phyloP scores from a whole-genome alignment of 768 basidiomycete species.

The Phanerochaete sordida region DNA sequence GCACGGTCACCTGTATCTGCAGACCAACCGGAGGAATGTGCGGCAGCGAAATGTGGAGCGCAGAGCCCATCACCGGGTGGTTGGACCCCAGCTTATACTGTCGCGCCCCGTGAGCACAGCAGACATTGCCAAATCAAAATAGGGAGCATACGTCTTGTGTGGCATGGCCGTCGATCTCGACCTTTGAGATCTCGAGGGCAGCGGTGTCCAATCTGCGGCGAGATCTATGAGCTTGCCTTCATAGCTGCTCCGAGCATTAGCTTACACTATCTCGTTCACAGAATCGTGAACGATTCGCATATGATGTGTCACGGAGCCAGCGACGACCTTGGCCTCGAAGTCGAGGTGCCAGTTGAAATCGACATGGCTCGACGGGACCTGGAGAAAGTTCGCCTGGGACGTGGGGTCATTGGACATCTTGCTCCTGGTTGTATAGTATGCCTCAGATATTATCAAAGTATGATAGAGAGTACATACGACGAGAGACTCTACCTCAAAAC shows the following conservation, averaged over 20 bases:
- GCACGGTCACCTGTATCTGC: constrained; percentile 44
- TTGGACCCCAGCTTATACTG: constrained; percentile 54
- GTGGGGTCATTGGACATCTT: constrained; percentile 47
- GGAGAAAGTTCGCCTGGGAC: constrained; percentile 76
- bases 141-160: constrained; percentile 22
- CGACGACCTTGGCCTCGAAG: constrained; percentile 56
- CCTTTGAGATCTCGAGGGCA: constrained; percentile 57
- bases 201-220: constrained; percentile 61
- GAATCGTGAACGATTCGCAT: constrained; percentile 51
- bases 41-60: constrained; percentile 59
- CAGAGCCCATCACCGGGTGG: constrained; percentile 74
- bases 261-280: constrained; percentile 61
- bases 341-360: constrained; percentile 78
- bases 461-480: too few species aligned
- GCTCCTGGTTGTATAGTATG: background rate
- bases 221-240: background rate
- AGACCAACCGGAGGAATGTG: constrained; percentile 37
- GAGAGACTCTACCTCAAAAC: too few species aligned
- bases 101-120: too few species aligned
- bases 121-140: background rate
- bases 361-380: constrained; percentile 64
- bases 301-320: constrained; percentile 63
- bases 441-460: too few species aligned
- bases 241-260: background rate
- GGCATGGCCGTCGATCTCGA: constrained; percentile 47